phyloP scores from a whole-genome alignment of 805 yeast genomes.

The Zygotorulaspora florentina region DNA sequence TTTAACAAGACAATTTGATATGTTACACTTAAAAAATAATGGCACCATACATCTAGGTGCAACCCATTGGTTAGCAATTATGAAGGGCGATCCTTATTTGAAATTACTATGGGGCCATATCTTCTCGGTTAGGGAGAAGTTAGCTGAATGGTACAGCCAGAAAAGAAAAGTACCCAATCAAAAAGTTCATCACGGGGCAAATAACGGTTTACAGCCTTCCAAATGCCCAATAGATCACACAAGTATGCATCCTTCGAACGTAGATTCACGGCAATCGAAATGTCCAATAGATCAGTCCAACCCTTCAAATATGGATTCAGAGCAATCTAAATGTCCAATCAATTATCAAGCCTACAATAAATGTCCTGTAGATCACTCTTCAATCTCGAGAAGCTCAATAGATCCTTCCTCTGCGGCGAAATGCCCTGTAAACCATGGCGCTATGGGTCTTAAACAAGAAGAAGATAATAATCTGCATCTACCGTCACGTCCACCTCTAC shows the following conservation, averaged over 20 bases:
- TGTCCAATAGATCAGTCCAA: too few species aligned
- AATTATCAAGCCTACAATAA: constrained; percentile 7
- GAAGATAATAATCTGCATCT: background rate
- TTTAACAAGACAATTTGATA: constrained; percentile 42
- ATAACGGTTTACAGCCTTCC: constrained; percentile 11
- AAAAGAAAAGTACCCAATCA: constrained; percentile 15
- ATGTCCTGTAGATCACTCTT: constrained; percentile 22
- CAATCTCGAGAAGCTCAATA: constrained; percentile 16
- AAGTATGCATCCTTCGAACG: background rate
- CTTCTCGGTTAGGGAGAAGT: constrained; percentile 39
- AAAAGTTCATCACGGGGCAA: constrained; percentile 13
- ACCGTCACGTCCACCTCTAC: background rate
- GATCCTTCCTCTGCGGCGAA: constrained; percentile 7
- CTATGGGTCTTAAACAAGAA: constrained; percentile 5
- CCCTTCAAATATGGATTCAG: constrained; percentile 2
- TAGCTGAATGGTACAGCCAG: constrained; percentile 34
- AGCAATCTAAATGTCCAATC: constrained; percentile 10
- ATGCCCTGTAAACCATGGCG: constrained; percentile 22
- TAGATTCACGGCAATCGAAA: constrained; percentile 1
- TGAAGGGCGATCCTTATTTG: constrained; percentile 55
- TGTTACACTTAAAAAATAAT: constrained; percentile 41
- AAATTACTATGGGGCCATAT: constrained; percentile 52
- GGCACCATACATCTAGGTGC: constrained; percentile 47
- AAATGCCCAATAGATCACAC: constrained; percentile 30
- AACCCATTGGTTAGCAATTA: constrained; percentile 55